These are phyloP conservation scores for Nitzschia palea DNA, from an alignment of 108 stramenopile genomes.

Conservation along the genomic window DNA sequence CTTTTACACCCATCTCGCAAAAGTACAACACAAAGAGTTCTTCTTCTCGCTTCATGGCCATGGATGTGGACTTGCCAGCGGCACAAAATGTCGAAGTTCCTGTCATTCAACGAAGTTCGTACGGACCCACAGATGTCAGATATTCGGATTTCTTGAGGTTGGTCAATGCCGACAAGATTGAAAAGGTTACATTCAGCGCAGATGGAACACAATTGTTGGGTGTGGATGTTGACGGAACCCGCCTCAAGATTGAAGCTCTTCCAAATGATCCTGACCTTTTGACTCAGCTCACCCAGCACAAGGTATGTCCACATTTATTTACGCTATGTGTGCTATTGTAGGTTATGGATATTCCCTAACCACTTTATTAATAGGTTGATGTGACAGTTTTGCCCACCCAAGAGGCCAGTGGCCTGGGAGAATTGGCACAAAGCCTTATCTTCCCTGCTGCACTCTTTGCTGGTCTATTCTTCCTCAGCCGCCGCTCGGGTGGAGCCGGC, in stretches of 20 bases:
- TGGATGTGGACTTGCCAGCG: constrained; percentile 33
- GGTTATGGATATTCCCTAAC: not conserved
- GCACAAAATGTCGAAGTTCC: constrained; percentile 27
- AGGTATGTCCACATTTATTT: constrained; percentile 43
- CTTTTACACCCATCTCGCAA: constrained; percentile 16
- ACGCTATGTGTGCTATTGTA: not conserved
- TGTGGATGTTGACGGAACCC: constrained; percentile 83
- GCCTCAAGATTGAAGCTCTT: constrained; percentile 87
- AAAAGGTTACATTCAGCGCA: constrained; percentile 83
- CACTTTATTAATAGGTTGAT: constrained; percentile 55
- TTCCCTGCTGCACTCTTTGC: constrained; percentile 87
- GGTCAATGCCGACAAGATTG: constrained; percentile 59
- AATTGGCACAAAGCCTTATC: constrained; percentile 78
- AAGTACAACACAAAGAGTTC: not conserved
- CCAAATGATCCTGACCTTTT: constrained; percentile 94
- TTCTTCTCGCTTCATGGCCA: constrained; percentile 24
- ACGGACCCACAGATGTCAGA: constrained; percentile 60
- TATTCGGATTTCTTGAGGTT: constrained; percentile 76
- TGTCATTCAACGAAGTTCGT: constrained; percentile 37
- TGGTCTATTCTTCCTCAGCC: constrained; percentile 92
- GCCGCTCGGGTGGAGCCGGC: constrained; percentile 62
- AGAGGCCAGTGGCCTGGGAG: constrained; percentile 75
- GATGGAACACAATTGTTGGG: constrained; percentile 90
- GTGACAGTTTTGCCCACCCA: constrained; percentile 83
- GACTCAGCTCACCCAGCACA: constrained; percentile 85